Percentiles rank a stretch among this genome's conserved stretches.
Conservation (phyloP, 441 rosid genomes). For the Gossypium lobatum region DNA sequence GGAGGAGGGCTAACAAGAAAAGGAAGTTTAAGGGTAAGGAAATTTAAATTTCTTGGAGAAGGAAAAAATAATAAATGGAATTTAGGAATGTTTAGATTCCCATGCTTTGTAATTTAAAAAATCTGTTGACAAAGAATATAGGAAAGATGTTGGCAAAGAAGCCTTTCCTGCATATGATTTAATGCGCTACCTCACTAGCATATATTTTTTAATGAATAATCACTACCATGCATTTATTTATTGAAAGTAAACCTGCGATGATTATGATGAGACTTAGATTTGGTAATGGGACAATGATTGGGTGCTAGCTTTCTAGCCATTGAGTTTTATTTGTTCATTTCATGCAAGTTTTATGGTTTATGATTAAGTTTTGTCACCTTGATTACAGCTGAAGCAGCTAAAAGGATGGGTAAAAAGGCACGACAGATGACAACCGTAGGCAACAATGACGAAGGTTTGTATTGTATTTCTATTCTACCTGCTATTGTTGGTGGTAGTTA, state of each 20-base stretch:
- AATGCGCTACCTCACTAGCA: background rate
- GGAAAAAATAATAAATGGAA: background rate
- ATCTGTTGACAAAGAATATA: too few relatives aligned
- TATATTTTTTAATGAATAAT: background rate
- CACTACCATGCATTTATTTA: background rate
- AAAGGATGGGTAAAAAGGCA: slow-evolving; percentile 44
- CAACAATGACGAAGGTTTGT: slow-evolving; percentile 29
- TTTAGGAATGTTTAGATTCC: background rate
- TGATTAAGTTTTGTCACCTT: background rate
- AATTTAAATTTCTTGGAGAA: background rate
- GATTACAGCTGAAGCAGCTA: slow-evolving; percentile 50
- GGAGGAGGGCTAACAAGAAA: slow-evolving; percentile 96
- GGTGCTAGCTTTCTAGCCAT: background rate
- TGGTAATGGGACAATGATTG: background rate
- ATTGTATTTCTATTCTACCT: background rate
- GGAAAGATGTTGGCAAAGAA: background rate
- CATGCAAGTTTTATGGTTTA: background rate
- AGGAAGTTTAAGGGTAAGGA: slow-evolving; percentile 72
- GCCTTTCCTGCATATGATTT: background rate
- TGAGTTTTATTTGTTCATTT: background rate
- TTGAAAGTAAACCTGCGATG: too few relatives aligned
- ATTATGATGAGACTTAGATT: too few relatives aligned
- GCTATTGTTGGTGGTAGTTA: background rate
- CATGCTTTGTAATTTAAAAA: background rate
- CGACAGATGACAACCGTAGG: slow-evolving; percentile 19